phyloP scores from a whole-genome alignment of 2,329 filamentous ascomycete genomes.

The Trichoderma polysporum region DNA sequence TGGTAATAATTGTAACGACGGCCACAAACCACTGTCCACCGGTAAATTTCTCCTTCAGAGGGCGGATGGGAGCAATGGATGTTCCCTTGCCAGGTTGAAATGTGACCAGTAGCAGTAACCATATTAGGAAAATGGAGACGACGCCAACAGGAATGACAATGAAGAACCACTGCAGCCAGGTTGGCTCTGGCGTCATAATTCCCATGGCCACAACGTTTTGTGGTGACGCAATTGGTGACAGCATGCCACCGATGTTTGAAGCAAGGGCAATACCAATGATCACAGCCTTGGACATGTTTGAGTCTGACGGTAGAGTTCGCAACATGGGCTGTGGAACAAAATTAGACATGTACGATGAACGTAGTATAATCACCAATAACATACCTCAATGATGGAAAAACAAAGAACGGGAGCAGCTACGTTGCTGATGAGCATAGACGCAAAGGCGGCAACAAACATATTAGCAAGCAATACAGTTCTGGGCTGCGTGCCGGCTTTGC shows the following conservation, averaged over 20 bases:
- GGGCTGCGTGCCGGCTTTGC: slow-evolving; percentile 91
- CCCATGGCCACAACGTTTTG: slow-evolving; percentile 96
- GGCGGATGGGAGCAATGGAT: slow-evolving; percentile 86
- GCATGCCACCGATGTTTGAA: slow-evolving; percentile 93
- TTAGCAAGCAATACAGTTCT: slow-evolving; percentile 89
- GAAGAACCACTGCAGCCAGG: slow-evolving; percentile 97
- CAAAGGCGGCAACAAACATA: slow-evolving; percentile 97
- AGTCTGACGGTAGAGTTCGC: slow-evolving; percentile 85
- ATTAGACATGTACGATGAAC: background rate
- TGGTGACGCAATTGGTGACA: slow-evolving; percentile 93
- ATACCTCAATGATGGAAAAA: slow-evolving; percentile 92
- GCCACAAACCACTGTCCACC: slow-evolving; percentile 93
- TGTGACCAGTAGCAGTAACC: slow-evolving; percentile 78
- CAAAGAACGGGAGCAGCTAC: slow-evolving; percentile 95
- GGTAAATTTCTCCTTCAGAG: slow-evolving; percentile 83
- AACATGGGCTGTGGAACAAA: slow-evolving; percentile 69
- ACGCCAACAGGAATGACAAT: slow-evolving; percentile 90
- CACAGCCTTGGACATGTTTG: slow-evolving; percentile 89
- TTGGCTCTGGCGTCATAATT: slow-evolving; percentile 89
- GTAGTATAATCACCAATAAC: slow-evolving; percentile 24
- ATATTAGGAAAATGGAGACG: slow-evolving; percentile 83
- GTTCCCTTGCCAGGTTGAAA: slow-evolving; percentile 85
- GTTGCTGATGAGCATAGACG: slow-evolving; percentile 99
- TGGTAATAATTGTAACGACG: slow-evolving; percentile 77
- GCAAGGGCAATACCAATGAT: slow-evolving; percentile 93